A percentile compares a stretch with the other conserved stretches of the same genome.
These are phyloP conservation scores for Cryomyces minteri DNA, from an alignment of 495 filamentous ascomycete genomes.

Conservation along the genomic window DNA sequence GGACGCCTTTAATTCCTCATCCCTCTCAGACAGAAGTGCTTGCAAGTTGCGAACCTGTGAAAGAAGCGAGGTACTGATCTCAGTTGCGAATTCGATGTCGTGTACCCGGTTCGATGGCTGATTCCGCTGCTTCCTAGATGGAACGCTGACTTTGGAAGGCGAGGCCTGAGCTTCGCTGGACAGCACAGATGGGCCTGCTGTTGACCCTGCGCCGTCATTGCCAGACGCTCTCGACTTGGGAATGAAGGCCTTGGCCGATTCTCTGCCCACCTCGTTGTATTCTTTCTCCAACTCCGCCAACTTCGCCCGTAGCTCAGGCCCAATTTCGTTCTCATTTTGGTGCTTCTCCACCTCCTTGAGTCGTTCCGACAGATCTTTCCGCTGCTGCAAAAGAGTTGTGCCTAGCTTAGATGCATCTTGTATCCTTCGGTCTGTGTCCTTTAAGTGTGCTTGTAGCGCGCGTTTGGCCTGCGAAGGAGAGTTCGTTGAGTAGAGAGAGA, in stretches of 20 bases:
- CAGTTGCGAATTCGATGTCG: slow-evolving; percentile 91
- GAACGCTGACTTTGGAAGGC: slow-evolving; percentile 76
- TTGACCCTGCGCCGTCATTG: slow-evolving; percentile 32
- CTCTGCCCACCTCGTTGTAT: slow-evolving; percentile 84
- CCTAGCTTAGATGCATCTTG: slow-evolving; percentile 82
- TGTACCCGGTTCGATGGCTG: slow-evolving; percentile 70
- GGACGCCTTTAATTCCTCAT: slow-evolving; percentile 61
- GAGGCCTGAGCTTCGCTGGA: slow-evolving; percentile 71
- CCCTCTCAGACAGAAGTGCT: slow-evolving; percentile 61
- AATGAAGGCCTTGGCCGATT: slow-evolving; percentile 76
- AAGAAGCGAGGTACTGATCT: slow-evolving; percentile 81
- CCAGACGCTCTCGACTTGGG: slow-evolving; percentile 62
- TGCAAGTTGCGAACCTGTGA: slow-evolving; percentile 81
- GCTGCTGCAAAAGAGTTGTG: slow-evolving; percentile 68
- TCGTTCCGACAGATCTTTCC: slow-evolving; percentile 58
- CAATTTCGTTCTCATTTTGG: slow-evolving; percentile 63
- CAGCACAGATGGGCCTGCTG: slow-evolving; percentile 60
- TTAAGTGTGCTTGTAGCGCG: slow-evolving; percentile 76
- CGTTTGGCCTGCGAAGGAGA: slow-evolving; percentile 77
- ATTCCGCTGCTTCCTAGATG: slow-evolving; percentile 71
- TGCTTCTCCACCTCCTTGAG: slow-evolving; percentile 70
- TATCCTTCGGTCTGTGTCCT: slow-evolving; percentile 76
- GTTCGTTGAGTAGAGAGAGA: slow-evolving; percentile 53
- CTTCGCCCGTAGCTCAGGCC: slow-evolving; percentile 64
- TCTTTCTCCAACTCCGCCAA: slow-evolving; percentile 79